phyloP scores from a whole-genome alignment of 2,329 filamentous ascomycete species.

The Ceratocystis variospora region DNA sequence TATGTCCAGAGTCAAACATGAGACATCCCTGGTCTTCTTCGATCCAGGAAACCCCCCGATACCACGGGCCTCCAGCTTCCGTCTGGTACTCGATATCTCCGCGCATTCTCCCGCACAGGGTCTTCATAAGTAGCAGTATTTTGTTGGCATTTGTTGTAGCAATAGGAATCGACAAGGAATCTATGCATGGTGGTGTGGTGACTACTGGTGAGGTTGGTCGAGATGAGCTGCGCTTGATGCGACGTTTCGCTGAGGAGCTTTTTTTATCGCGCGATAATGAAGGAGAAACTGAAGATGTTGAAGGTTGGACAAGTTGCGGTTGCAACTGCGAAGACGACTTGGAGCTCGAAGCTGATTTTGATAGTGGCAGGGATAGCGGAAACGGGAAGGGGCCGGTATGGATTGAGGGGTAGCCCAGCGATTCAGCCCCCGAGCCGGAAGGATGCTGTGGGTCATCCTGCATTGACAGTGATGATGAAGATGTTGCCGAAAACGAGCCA shows the following conservation, averaged over 20 bases:
- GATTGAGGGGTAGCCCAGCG: constrained; percentile 32
- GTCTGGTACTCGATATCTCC: constrained; percentile 61
- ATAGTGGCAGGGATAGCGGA: background rate
- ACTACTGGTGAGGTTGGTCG: constrained; percentile 45
- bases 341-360: background rate
- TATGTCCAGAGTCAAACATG: constrained; percentile 51
- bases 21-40: constrained; percentile 62
- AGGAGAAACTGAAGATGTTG: constrained; percentile 19
- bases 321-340: constrained; percentile 2
- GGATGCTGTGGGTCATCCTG: constrained; percentile 34
- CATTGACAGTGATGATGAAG: constrained; percentile 39
- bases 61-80: constrained; percentile 49
- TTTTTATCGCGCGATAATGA: constrained; percentile 29
- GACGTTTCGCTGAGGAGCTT: constrained; percentile 34
- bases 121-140: constrained; percentile 63
- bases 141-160: constrained; percentile 56
- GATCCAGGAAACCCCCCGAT: constrained; percentile 59
- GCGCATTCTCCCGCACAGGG: constrained; percentile 63
- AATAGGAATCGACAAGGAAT: constrained; percentile 46
- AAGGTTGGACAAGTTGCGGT: constrained; percentile 21
- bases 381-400: constrained; percentile 22
- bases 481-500: constrained; percentile 49
- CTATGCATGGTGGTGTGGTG: constrained; percentile 40
- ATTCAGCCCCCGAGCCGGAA: constrained; percentile 31
- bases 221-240: constrained; percentile 42